These are phyloP conservation scores for Arxiozyma telluris DNA, from an alignment of 1,139 yeast genomes.

Conservation along the genomic window DNA sequence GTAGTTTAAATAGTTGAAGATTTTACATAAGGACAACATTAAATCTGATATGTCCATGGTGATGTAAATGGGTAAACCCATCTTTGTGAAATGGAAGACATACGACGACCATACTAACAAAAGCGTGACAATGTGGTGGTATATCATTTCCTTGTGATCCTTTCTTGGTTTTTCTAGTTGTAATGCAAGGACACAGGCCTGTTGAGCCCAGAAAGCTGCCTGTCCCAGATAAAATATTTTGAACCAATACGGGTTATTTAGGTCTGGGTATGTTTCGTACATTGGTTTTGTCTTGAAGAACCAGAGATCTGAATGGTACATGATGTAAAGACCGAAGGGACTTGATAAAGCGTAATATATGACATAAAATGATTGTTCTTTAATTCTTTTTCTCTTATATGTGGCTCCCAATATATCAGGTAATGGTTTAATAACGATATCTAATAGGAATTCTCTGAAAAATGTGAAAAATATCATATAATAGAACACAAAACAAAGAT, in stretches of 20 bases:
- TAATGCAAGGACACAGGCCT: constrained; percentile 68
- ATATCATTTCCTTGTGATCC: constrained; percentile 81
- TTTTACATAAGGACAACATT: constrained; percentile 74
- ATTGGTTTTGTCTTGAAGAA: constrained; percentile 75
- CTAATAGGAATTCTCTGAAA: constrained; percentile 85
- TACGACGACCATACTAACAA: constrained; percentile 81
- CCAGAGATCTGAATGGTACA: constrained; percentile 81
- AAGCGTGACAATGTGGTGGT: constrained; percentile 89
- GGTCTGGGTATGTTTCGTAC: constrained; percentile 76
- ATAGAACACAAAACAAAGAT: constrained; percentile 68
- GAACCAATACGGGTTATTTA: constrained; percentile 57
- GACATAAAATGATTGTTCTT: constrained; percentile 86
- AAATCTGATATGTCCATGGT: constrained; percentile 96
- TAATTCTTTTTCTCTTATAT: constrained; percentile 65
- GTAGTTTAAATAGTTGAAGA: constrained; percentile 74
- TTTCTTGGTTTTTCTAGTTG: constrained; percentile 93
- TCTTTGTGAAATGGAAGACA: constrained; percentile 94
- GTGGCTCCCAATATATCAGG: constrained; percentile 41
- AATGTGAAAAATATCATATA: constrained; percentile 86
- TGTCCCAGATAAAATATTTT: constrained; percentile 82
- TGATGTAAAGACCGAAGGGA: constrained; percentile 81
- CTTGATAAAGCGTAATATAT: constrained; percentile 75
- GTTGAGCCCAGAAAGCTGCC: constrained; percentile 98
- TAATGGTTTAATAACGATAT: constrained; percentile 63
- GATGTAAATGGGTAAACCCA: constrained; percentile 82